Evolutionary conservation across 331 rosid genomes (phyloP).

Genomic region (Dryas integrifolia): DNA sequence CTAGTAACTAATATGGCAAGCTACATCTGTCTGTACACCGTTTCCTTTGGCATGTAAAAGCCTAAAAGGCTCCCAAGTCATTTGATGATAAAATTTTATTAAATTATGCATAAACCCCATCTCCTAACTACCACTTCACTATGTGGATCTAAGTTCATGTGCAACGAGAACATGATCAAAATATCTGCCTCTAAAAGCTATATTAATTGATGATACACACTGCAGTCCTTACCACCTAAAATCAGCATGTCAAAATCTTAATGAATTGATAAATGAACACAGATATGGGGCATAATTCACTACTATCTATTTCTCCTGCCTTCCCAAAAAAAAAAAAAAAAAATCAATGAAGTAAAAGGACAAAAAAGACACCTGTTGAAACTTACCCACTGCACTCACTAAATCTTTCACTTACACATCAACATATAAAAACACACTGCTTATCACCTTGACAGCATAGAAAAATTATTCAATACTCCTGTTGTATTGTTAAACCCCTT

Average conservation of each 20-base stretch:
- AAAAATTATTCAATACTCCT: background rate
- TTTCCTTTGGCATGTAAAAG: background rate
- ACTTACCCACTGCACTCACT: background rate
- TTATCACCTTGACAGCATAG: background rate
- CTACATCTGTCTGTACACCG: background rate
- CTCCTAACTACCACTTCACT: background rate
- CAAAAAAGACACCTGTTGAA: background rate
- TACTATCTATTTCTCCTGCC: background rate
- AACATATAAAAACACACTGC: background rate
- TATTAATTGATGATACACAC: background rate
- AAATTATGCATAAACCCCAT: background rate
- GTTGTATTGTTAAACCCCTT: background rate
- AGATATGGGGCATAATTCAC: background rate
- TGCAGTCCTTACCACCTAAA: background rate
- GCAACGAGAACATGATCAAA: background rate
- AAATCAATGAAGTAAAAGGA: background rate
- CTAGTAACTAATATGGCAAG: background rate
- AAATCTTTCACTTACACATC: background rate
- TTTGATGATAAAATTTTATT: background rate
- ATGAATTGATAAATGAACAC: background rate
- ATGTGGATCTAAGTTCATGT: background rate
- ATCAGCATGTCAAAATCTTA: background rate
- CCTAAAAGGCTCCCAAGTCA: too few relatives aligned
- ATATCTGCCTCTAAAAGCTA: background rate
- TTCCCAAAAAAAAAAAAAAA: background rate